Evolutionary conservation across 75 land plant species (phyloP).

Genomic region (Azolla pinnata): DNA sequence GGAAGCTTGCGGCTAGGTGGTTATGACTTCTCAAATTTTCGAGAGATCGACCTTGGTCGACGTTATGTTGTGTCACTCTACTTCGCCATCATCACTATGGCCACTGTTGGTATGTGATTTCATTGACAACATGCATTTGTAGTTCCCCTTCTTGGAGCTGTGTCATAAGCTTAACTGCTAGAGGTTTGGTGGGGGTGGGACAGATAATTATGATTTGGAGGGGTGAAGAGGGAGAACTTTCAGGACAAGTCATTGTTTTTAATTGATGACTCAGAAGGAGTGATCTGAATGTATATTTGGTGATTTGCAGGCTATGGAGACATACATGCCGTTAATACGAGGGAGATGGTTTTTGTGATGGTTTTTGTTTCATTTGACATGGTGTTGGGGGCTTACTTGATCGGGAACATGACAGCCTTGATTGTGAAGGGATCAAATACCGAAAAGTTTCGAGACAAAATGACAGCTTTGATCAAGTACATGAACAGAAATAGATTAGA

Average conservation of each 20-base stretch:
- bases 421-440: conserved; percentile 49
- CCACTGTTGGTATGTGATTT: conserved; percentile 69
- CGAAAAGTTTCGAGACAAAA: conserved; percentile 37
- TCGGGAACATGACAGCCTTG: conserved; percentile 50
- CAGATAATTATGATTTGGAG: no score
- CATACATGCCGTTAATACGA: conserved; percentile 43
- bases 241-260: no score
- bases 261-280: not conserved
- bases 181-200: no score
- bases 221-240: no score
- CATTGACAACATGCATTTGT: no score
- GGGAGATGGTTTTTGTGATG: conserved; percentile 52
- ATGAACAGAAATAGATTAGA: conserved; percentile 37
- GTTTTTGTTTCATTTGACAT: conserved; percentile 42
- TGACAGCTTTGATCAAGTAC: conserved; percentile 32
- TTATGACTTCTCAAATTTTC: conserved; percentile 41
- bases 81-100: conserved; percentile 75
- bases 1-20: conserved; percentile 62
- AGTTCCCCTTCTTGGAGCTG: no score
- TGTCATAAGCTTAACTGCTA: no score
- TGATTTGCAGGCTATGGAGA: conserved; percentile 42
- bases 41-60: conserved; percentile 43
- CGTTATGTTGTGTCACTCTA: conserved; percentile 66
- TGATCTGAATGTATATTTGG: not conserved
- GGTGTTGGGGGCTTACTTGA: conserved; percentile 45